These are phyloP conservation scores for Spongiforma sp. DNA, from an alignment of 1,284 basidiomycete genomes.

Conservation along the genomic window DNA sequence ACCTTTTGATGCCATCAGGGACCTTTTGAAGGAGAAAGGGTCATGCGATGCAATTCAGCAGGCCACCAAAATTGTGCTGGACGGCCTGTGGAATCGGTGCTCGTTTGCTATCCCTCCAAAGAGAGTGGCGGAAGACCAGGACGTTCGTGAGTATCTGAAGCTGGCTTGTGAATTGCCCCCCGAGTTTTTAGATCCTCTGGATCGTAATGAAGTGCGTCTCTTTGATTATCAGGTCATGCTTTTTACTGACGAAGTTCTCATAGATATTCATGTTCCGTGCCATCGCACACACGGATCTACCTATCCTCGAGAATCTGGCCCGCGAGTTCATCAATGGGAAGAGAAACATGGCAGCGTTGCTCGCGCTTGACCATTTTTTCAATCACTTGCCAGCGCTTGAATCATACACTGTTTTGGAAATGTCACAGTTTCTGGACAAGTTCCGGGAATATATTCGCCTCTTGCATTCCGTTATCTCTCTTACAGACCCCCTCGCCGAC, in stretches of 20 bases:
- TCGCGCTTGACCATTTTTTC: constrained; percentile 34
- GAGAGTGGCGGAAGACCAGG: constrained; percentile 11
- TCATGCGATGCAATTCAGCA: constrained; percentile 36
- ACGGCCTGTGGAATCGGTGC: constrained; percentile 29
- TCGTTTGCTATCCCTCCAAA: constrained; percentile 28
- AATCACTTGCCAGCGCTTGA: constrained; percentile 16
- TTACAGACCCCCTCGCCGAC: constrained; percentile 32
- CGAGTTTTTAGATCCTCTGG: constrained; percentile 19
- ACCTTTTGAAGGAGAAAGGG: constrained; percentile 46
- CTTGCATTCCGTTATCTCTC: constrained; percentile 35
- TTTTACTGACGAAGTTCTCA: not conserved
- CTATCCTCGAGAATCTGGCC: constrained; percentile 17
- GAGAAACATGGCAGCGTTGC: constrained; percentile 21
- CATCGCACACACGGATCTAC: constrained; percentile 19
- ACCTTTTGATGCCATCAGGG: constrained; percentile 50
- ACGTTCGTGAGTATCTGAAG: constrained; percentile 17
- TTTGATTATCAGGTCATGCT: not conserved
- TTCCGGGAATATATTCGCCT: constrained; percentile 45
- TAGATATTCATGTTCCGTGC: constrained; percentile 34
- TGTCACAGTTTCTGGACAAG: constrained; percentile 36
- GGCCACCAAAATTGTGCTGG: constrained; percentile 36
- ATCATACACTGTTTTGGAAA: constrained; percentile 27
- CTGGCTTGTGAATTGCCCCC: constrained; percentile 24
- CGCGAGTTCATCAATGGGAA: constrained; percentile 11
- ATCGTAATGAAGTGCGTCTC: constrained; percentile 20